A percentile compares a stretch with the other conserved stretches of the same genome.
Evolutionary conservation across 352 stramenopile genomes (phyloP).

Genomic region (Peronospora farinosa): DNA sequence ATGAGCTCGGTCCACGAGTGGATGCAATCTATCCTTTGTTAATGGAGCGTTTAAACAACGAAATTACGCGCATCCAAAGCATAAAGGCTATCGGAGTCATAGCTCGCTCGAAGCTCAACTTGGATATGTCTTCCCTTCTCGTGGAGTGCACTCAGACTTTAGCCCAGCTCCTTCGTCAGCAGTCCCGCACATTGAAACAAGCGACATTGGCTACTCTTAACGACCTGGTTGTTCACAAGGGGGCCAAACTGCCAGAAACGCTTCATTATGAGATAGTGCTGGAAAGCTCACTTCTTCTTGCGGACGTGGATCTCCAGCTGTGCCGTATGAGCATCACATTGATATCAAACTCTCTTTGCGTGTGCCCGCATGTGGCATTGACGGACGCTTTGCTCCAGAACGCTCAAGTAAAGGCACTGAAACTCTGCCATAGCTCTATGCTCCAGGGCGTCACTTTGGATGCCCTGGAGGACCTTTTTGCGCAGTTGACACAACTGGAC

Average conservation of each 20-base stretch:
- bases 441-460: constrained; percentile 82
- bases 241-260: constrained; percentile 51
- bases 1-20: constrained; percentile 75
- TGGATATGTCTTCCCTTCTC: constrained; percentile 91
- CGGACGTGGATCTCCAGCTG: constrained; percentile 95
- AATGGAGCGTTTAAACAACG: constrained; percentile 95
- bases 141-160: constrained; percentile 84
- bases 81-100: constrained; percentile 94
- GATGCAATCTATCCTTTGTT: constrained; percentile 87
- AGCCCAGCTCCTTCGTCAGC: constrained; percentile 89
- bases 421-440: constrained; percentile 88
- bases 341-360: constrained; percentile 63
- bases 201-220: constrained; percentile 89
- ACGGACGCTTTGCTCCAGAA: constrained; percentile 59
- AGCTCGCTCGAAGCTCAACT: constrained; percentile 68
- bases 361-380: constrained; percentile 51
- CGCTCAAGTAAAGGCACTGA: constrained; percentile 74
- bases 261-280: constrained; percentile 87
- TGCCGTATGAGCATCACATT: constrained; percentile 91
- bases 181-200: constrained; percentile 94
- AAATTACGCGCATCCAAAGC: constrained; percentile 95
- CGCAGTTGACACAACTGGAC: constrained; percentile 59
- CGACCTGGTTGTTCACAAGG: constrained; percentile 81
- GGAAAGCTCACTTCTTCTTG: constrained; percentile 88
- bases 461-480: constrained; percentile 52